Percentiles rank a stretch among this genome's conserved stretches.
Evolutionary conservation across 768 basidiomycete genomes (phyloP).

Genomic region (Lepiota brunneoincarnata): DNA sequence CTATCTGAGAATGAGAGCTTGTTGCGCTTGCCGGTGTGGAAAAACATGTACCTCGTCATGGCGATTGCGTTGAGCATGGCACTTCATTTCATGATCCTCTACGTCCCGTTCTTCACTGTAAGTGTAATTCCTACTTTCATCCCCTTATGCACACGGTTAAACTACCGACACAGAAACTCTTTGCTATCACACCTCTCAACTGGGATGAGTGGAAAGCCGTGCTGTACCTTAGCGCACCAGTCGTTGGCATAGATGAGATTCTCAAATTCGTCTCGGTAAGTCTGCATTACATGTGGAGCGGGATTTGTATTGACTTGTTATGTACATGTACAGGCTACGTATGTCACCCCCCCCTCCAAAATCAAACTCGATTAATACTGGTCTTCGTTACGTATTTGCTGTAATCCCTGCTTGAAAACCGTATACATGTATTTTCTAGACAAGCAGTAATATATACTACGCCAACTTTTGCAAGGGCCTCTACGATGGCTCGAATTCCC

Average conservation of each 20-base stretch:
- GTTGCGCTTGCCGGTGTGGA: constrained; percentile 87
- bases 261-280: constrained; percentile 82
- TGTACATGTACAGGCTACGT: constrained; percentile 40
- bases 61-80: constrained; percentile 91
- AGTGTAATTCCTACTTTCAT: constrained; percentile 25
- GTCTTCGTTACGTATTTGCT: neutral
- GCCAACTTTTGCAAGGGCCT: neutral
- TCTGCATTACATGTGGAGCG: constrained; percentile 1
- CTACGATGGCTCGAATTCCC: neutral
- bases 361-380: constrained; percentile 41
- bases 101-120: constrained; percentile 95
- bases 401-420: neutral
- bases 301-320: neutral
- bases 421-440: neutral
- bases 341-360: constrained; percentile 55
- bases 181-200: constrained; percentile 92
- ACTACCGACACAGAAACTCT: constrained; percentile 55
- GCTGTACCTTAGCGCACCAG: constrained; percentile 81
- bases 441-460: neutral
- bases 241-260: constrained; percentile 85
- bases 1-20: constrained; percentile 96
- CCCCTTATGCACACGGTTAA: constrained; percentile 4
- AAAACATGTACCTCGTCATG: constrained; percentile 88
- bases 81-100: constrained; percentile 92
- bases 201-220: constrained; percentile 96